Percentiles rank a stretch among this genome's conserved stretches.
Evolutionary conservation across 2,329 filamentous ascomycete genomes (phyloP).

Genomic region (Apiospora hydei): DNA sequence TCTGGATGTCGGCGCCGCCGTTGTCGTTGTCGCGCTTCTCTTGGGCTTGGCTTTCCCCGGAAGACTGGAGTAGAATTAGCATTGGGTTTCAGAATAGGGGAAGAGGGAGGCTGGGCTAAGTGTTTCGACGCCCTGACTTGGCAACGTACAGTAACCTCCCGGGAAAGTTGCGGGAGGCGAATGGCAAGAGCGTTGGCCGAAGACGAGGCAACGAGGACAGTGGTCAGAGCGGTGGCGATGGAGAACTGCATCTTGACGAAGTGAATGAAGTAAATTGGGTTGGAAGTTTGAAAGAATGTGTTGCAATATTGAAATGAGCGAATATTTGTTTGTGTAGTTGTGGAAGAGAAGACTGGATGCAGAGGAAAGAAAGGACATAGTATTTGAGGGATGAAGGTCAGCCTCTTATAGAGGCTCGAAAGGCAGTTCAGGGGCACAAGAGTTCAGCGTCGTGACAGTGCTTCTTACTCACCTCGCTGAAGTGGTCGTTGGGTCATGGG

Average conservation of each 20-base stretch:
- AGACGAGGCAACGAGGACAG: neutral
- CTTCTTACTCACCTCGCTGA: neutral
- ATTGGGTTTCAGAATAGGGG: neutral
- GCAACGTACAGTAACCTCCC: neutral
- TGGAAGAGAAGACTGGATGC: neutral
- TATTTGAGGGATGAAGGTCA: neutral
- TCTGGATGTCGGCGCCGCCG: neutral
- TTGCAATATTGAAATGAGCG: neutral
- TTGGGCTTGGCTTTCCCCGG: neutral
- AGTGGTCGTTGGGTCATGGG: neutral
- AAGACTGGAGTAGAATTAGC: neutral
- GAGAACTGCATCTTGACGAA: slow-evolving; percentile 20
- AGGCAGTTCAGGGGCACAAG: neutral
- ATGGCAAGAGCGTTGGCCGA: neutral
- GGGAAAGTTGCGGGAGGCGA: neutral
- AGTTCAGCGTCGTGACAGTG: no score
- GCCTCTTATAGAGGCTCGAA: neutral
- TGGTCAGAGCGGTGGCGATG: neutral
- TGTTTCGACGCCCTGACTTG: neutral
- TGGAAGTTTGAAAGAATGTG: neutral
- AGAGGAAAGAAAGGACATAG: neutral
- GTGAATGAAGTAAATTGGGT: neutral
- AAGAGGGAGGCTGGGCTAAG: neutral
- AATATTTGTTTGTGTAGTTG: neutral
- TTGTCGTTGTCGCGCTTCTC: neutral